These are phyloP conservation scores for Geosmithia morbida DNA, from an alignment of 2,329 filamentous ascomycete genomes.

Conservation along the genomic window DNA sequence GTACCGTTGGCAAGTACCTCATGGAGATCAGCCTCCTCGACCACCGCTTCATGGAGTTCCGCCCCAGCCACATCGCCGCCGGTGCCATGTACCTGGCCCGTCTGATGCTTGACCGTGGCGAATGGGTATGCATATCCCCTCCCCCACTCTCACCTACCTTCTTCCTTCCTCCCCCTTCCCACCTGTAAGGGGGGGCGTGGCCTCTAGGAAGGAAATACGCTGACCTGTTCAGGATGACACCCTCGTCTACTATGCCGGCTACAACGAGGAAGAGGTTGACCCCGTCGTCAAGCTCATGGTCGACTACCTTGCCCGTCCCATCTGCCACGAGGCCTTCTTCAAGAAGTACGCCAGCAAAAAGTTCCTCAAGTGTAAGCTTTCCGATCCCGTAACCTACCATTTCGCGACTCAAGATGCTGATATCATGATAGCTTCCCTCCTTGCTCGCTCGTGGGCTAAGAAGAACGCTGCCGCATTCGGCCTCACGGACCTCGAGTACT, in stretches of 20 bases:
- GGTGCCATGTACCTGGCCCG: slow-evolving; percentile 91
- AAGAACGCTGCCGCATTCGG: slow-evolving; percentile 49
- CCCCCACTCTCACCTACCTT: no score
- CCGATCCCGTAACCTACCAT: not conserved
- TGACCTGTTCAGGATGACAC: slow-evolving; percentile 54
- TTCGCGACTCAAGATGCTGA: not conserved
- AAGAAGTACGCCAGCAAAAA: slow-evolving; percentile 99
- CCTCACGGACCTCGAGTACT: slow-evolving; percentile 32
- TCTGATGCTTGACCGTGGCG: slow-evolving; percentile 75
- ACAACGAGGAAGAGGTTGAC: slow-evolving; percentile 82
- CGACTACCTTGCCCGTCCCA: slow-evolving; percentile 83
- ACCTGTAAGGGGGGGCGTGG: no score
- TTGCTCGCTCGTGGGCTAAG: slow-evolving; percentile 89
- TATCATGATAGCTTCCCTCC: slow-evolving; percentile 59
- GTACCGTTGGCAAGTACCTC: slow-evolving; percentile 93
- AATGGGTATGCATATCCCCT: slow-evolving; percentile 66
- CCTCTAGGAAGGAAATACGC: slow-evolving; percentile 7
- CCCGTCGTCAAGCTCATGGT: slow-evolving; percentile 91
- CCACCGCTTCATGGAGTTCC: slow-evolving; percentile 81
- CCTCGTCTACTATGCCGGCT: slow-evolving; percentile 81
- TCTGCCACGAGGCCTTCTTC: slow-evolving; percentile 94
- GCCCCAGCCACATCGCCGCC: slow-evolving; percentile 80
- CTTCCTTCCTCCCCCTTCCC: not conserved
- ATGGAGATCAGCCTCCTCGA: slow-evolving; percentile 95
- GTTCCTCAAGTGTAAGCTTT: slow-evolving; percentile 78